phyloP scores from a whole-genome alignment of 805 yeast genomes.

The Wickerhamomyces silvicola region DNA sequence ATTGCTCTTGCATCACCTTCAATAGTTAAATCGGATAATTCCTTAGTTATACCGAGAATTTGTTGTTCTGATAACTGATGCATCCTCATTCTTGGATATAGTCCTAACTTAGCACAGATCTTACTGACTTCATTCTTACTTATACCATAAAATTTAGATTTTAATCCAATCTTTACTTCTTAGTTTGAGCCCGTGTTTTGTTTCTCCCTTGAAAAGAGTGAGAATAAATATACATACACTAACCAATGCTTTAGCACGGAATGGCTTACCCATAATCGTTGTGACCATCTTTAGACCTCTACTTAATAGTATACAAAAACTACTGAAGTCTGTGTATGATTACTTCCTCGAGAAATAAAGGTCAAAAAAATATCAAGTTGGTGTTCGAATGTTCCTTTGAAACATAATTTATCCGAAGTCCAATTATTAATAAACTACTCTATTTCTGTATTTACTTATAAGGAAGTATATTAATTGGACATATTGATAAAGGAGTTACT shows the following conservation, averaged over 20 bases:
- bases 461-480: too few species aligned
- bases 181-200: constrained; percentile 1
- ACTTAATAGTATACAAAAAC: not conserved
- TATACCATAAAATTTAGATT: constrained; percentile 79
- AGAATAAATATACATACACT: constrained; percentile 7
- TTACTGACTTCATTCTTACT: constrained; percentile 68
- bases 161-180: constrained; percentile 49
- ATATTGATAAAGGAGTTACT: too few species aligned
- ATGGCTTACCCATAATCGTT: constrained; percentile 23
- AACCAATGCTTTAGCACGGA: constrained; percentile 24
- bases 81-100: constrained; percentile 92
- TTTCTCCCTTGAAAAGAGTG: not conserved
- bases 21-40: constrained; percentile 72
- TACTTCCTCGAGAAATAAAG: not conserved
- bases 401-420: too few species aligned
- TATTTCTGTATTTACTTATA: too few species aligned
- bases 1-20: constrained; percentile 76
- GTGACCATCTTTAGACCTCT: constrained; percentile 16
- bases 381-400: too few species aligned
- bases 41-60: constrained; percentile 79
- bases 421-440: too few species aligned
- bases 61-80: constrained; percentile 88
- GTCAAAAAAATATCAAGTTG: too few species aligned
- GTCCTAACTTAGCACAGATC: constrained; percentile 81
- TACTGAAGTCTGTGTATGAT: not conserved